Base-by-base conservation (phyloP, 495 filamentous ascomycete species). In the Penicillium odoratum region DNA sequence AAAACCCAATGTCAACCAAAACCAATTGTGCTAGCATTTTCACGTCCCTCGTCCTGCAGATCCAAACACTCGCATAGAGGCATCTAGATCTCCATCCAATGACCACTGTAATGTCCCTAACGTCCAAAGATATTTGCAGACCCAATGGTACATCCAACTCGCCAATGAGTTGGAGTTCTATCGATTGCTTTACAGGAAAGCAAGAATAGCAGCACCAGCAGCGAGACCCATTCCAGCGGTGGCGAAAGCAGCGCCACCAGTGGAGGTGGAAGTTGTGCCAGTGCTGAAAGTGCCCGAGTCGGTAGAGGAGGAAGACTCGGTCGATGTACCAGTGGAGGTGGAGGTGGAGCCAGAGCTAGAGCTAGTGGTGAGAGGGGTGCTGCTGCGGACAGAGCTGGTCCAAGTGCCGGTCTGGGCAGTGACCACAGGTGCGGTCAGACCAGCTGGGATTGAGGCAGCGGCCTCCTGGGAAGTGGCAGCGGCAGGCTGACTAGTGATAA, bases 381-480 rank as follows among this genome's bases (percentile, higher is more conserved):
- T 52, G 42, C 51, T 58, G 29, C 13, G n/a, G 9, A 21, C 31
- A 30, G 65, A 53, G 33, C 67, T 66, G 28, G 53, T 66, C 42
- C 48, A 46, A 31, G 59, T 48, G 16, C 47, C 53, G 30, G 60
- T 69, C 9, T 66, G 57, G 25, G 63, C 51, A 36, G 57, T 62
- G 43, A 68, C 63, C 21, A 66, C 65, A 15, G 63, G 60, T 0
- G 67, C 62, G 28, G 62, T 58, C 47, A 82, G 57, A 49, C 79
- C 79, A 51, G 80, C 81, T 9, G 81, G 80, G 61, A 82, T 75
- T 18, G 76, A 74, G 29, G 75, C 77, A 54, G 73, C 74, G 28
- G 68, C 47, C 28, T 75, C 58, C 63, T 78, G 76, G 18, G 68
- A 71, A 21, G 80, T 82, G 43, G 71, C 75, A 15, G 66, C 78